Evolutionary conservation across 2,329 filamentous ascomycete species (phyloP), one percentile per base, ranked within the genome.

Genomic region (Xylariaceae sp.): DNA sequence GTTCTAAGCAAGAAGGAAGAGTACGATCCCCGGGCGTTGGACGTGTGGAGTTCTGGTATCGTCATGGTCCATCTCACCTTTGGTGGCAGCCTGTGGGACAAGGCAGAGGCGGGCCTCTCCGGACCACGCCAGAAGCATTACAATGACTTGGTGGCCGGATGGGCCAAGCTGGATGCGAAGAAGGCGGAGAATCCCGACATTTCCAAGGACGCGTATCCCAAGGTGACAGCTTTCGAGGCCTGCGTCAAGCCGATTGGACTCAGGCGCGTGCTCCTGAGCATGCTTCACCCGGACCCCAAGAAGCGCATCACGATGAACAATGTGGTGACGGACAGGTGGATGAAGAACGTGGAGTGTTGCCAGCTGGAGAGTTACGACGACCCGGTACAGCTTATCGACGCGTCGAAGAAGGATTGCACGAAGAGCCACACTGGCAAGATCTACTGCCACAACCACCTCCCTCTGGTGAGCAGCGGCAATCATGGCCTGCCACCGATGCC

Each of bases 41-140:
- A 95, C 55, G 83, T 94, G 9, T 95, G 88, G 88, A 83, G 84
- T 38, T 83, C 83, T 35, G 88, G 82, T 16, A 81, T 94, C 41
- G 83, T 92, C 49, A 90, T 87, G 73, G 67, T 94, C 42, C 81
- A 83, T 46, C 76, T 94, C 48, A 77, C 76, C 27, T 85, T 84
- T 54, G 76, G 78, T 30, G 85, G 78, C 15, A 80, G 76, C 31
- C 75, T 89, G 6, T 94, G 88, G 88, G 70, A 75, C 35, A 77
- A 78, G 47, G 85, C 86, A 1, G 76, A 78, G 41, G 42, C 36
- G 7, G 60, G 47, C 7, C 23, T 37, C 11, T 9, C 43, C 1
- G 37, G 52, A 66, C 30, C 52, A 49, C 50, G 57, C 40, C 68
- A 73, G 44, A 56, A 58, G n/a, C 73, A 76, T 49, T 92, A 87